phyloP scores from a whole-genome alignment of 106 monocot genomes.

The Acorus gramineus region DNA sequence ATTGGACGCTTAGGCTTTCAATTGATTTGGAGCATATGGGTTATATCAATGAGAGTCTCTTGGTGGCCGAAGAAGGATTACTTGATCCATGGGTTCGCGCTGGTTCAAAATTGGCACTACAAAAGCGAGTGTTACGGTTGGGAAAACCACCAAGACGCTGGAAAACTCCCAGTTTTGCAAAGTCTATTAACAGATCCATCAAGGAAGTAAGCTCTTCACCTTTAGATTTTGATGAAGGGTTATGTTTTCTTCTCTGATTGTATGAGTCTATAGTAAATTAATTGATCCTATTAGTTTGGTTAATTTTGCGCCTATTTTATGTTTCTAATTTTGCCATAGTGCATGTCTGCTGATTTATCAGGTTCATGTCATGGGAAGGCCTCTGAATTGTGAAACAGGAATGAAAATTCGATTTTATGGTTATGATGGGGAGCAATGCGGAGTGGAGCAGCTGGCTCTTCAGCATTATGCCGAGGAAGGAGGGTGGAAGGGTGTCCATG shows the following conservation, averaged over 20 bases:
- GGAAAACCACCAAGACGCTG: conserved; percentile 83
- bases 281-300: too few species aligned
- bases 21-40: conserved; percentile 84
- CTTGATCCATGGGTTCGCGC: conserved; percentile 83
- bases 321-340: neutral
- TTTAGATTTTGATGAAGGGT: too few species aligned
- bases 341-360: conserved; percentile 8
- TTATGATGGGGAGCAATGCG: conserved; percentile 64
- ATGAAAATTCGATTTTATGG: conserved; percentile 77
- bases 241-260: too few species aligned
- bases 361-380: conserved; percentile 68
- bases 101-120: conserved; percentile 83
- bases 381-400: conserved; percentile 61
- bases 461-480: conserved; percentile 86
- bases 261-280: too few species aligned
- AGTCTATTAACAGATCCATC: conserved; percentile 49
- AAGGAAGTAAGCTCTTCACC: conserved; percentile 40
- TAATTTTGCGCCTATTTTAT: neutral
- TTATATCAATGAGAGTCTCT: conserved; percentile 66
- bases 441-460: conserved; percentile 82
- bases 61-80: conserved; percentile 75
- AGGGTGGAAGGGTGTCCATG: conserved; percentile 80
- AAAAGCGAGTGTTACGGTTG: conserved; percentile 67
- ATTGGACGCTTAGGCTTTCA: conserved; percentile 82
- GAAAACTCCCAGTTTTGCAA: conserved; percentile 70